A percentile compares a stretch with the other conserved stretches of the same genome.
Conservation (phyloP, 306 rosid species). For the Albizia julibrissin region DNA sequence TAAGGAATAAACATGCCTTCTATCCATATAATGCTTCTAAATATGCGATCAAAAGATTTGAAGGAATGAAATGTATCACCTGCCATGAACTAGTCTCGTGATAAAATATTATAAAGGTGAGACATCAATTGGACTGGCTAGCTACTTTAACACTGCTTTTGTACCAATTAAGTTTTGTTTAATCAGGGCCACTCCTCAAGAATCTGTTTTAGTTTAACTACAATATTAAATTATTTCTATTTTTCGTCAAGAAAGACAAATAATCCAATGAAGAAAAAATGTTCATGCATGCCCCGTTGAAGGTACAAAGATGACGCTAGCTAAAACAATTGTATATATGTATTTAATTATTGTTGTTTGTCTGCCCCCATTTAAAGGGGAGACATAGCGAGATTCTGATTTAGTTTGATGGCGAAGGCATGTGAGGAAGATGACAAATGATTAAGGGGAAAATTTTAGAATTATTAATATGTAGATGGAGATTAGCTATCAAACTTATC, state of each 20-base stretch:
- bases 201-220: neutral
- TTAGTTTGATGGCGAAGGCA: neutral
- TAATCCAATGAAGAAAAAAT: neutral
- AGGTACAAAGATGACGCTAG: neutral
- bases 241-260: neutral
- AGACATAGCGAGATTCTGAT: neutral
- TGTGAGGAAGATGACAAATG: neutral
- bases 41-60: neutral
- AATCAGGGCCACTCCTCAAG: neutral
- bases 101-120: neutral
- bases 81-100: neutral
- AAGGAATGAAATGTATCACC: neutral
- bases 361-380: neutral
- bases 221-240: neutral
- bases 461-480: neutral
- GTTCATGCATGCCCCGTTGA: neutral
- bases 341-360: neutral
- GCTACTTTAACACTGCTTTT: conserved; percentile 12
- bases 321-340: neutral
- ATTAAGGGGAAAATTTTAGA: neutral
- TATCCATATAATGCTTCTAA: neutral
- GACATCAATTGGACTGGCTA: neutral
- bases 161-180: conserved; percentile 18
- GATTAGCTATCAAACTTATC: neutral
- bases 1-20: neutral